Evolutionary conservation across 2,329 filamentous ascomycete species (phyloP), one percentile per base, ranked within the genome.

Genomic region (Paracoccidioides lutzii): DNA sequence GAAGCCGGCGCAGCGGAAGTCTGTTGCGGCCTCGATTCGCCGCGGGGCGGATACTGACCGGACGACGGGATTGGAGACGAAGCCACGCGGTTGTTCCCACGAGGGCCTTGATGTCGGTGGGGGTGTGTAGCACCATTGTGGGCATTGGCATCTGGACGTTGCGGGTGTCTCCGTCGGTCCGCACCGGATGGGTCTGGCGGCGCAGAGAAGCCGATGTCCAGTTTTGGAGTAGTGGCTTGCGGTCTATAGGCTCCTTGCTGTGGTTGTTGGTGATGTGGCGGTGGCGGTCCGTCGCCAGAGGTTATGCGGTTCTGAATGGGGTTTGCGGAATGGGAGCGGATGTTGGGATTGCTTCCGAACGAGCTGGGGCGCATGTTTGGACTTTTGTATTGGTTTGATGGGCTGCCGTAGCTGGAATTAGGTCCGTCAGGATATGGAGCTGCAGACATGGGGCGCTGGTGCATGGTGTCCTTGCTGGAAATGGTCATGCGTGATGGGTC

Each of bases 161-260:
- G 74, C 14, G 73, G 65, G 55, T 71, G 72, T 55, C 69, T 69
- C 45, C 71, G 70, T 38, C 73, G 62, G 46, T 67, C 65, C 33
- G 65, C 64, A 50, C 68, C 68, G 14, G 67, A 64, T 22, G 65
- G 64, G 38, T 76, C 73, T 37, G 71, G 63, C 8, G 75, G 75
- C 43, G 75, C 75, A 32, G 73, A 73, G 57, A 72, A 77, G 32
- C 75, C 75, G 59, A 76, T 72, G 59, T 76, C 74, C 32, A 76
- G 59, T 37, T 59, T 69, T 68, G 40, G 73, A 66, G 43, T 67
- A 61, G 43, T 64, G 65, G 49, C 58, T 60, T 59, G 62, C 60
- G 53, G 64, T 44, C 68, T 67, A 59, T 70, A 69, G 41, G 65
- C 65, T 22, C 22, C 22, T 22, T 22, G 22, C 22, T 22, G 22